These are phyloP conservation scores for Plasmodium falciparum DNA, from an alignment of 169 alveolate species.

Conservation along the genomic window DNA sequence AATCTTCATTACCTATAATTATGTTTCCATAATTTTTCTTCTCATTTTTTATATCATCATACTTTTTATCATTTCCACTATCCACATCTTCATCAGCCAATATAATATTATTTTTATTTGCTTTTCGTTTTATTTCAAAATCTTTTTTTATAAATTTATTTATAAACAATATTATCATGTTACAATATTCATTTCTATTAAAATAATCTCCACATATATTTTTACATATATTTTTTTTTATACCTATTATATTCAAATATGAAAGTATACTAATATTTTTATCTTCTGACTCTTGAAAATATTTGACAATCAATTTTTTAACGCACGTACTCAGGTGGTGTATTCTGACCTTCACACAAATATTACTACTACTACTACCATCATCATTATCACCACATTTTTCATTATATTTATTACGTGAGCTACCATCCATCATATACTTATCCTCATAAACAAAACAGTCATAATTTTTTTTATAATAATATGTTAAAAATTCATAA, in stretches of 20 bases:
- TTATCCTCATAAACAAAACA: constrained; percentile 39
- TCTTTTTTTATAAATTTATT: constrained; percentile 65
- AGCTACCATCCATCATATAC: neutral
- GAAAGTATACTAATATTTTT: constrained; percentile 51
- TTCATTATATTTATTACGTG: neutral
- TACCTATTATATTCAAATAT: constrained; percentile 46
- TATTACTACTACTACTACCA: neutral
- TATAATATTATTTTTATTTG: constrained; percentile 37
- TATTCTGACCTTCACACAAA: constrained; percentile 6
- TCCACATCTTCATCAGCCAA: constrained; percentile 36
- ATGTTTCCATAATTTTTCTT: neutral
- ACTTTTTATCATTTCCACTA: neutral
- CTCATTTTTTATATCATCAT: neutral
- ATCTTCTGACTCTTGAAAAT: constrained; percentile 64
- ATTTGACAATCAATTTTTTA: constrained; percentile 14
- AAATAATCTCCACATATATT: constrained; percentile 37
- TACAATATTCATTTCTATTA: constrained; percentile 34
- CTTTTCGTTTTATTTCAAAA: constrained; percentile 53
- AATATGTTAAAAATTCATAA: constrained; percentile 41
- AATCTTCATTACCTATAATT: neutral
- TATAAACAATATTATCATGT: constrained; percentile 67
- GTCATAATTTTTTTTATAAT: constrained; percentile 35
- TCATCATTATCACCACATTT: neutral
- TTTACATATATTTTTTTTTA: constrained; percentile 23
- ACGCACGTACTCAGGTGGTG: neutral